A percentile compares a stretch with the other conserved stretches of the same genome.
Conservation (phyloP, 768 basidiomycete genomes). For the Clitopilus hobsonii region DNA sequence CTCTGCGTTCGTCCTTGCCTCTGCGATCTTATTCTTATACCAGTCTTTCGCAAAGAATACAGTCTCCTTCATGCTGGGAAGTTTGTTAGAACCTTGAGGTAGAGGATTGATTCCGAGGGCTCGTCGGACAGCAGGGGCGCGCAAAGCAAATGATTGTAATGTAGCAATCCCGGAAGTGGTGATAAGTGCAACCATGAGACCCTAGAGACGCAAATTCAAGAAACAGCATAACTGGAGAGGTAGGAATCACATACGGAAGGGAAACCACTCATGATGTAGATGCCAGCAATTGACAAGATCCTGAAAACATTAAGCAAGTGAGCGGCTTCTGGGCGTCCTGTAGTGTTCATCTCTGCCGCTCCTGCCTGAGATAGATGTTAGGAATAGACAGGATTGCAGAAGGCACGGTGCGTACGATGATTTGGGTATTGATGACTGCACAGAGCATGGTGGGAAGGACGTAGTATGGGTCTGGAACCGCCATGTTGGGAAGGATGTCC, state of each 20-base stretch:
- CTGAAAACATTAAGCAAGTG: slow-evolving; percentile 70
- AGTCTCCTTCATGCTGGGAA: slow-evolving; percentile 25
- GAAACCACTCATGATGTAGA: slow-evolving; percentile 47
- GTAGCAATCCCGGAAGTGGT: slow-evolving; percentile 39
- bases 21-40: slow-evolving; percentile 18
- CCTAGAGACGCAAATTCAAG: slow-evolving; percentile 18
- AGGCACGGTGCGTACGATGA: slow-evolving; percentile 44
- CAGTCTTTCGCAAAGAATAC: slow-evolving; percentile 15
- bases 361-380: slow-evolving; percentile 24
- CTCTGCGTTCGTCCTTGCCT: slow-evolving; percentile 14
- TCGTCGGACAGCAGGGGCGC: slow-evolving; percentile 34
- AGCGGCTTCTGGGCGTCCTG: slow-evolving; percentile 45
- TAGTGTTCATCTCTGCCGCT: slow-evolving; percentile 53
- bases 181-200: slow-evolving; percentile 37
- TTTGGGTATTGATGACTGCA: slow-evolving; percentile 63
- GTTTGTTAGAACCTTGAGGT: slow-evolving; percentile 19
- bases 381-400: too few species aligned
- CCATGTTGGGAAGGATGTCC: slow-evolving; percentile 71
- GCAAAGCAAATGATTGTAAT: slow-evolving; percentile 45
- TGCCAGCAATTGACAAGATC: slow-evolving; percentile 44
- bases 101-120: slow-evolving; percentile 32
- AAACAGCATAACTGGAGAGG: neutral
- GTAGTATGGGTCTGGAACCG: slow-evolving; percentile 70
- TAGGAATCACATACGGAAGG: slow-evolving; percentile 54
- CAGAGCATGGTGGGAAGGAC: slow-evolving; percentile 59